These are phyloP conservation scores for Penicillium bovifimosum DNA, from an alignment of 495 filamentous ascomycete species.

Conservation along the genomic window DNA sequence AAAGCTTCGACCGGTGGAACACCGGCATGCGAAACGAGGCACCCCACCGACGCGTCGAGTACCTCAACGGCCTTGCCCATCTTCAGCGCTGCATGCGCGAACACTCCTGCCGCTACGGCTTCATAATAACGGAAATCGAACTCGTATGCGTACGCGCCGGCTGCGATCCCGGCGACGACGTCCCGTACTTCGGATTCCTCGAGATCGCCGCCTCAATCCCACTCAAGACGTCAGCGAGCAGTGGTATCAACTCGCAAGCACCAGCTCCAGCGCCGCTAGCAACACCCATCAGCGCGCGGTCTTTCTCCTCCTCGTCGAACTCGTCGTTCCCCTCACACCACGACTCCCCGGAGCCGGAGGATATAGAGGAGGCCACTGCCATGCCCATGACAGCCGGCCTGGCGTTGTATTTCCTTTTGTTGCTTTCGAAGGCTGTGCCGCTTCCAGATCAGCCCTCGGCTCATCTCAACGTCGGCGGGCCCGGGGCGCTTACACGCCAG, in stretches of 20 bases:
- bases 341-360: conserved; percentile 13
- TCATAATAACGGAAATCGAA: conserved; percentile 93
- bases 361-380: conserved; percentile 19
- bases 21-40: conserved; percentile 82
- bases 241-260: background rate
- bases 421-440: conserved; percentile 73
- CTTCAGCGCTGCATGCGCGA: conserved; percentile 87
- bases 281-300: conserved; percentile 23
- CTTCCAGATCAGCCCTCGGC: conserved; percentile 61
- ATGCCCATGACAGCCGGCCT: conserved; percentile 62
- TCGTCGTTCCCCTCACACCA: conserved; percentile 14
- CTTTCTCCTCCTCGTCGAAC: conserved; percentile 19
- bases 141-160: conserved; percentile 82
- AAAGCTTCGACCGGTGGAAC: conserved; percentile 89
- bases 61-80: conserved; percentile 76
- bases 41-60: conserved; percentile 74
- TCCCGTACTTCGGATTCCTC: conserved; percentile 78
- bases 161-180: conserved; percentile 55
- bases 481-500: conserved; percentile 68
- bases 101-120: conserved; percentile 86
- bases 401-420: conserved; percentile 73
- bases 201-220: conserved; percentile 64
- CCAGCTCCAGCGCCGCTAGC: conserved; percentile 4
- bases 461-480: conserved; percentile 74
- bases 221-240: conserved; percentile 35